A percentile compares a stretch with the other conserved stretches of the same genome.
phyloP scores from a whole-genome alignment of 345 rosid species.

The Eucalyptus paniculata region DNA sequence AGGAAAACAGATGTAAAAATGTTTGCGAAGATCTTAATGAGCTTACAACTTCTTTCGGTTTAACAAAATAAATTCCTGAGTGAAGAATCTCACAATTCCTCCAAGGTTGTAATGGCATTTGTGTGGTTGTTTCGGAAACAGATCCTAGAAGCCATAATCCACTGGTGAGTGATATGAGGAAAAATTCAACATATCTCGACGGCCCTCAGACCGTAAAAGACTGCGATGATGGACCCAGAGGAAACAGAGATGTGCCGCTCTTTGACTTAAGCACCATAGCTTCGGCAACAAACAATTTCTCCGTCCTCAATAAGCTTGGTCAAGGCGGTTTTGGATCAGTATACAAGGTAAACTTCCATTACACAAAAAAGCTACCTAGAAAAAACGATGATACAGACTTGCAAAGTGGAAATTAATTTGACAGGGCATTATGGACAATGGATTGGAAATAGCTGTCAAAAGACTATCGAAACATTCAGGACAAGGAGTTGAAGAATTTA shows the following conservation, averaged over 20 bases:
- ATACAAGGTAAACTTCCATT: not conserved
- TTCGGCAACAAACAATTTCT: conserved; percentile 6
- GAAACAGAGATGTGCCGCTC: not conserved
- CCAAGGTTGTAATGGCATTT: not conserved
- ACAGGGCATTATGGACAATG: conserved; percentile 14
- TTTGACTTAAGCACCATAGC: not conserved
- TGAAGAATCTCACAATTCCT: not conserved
- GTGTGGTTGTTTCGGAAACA: not conserved
- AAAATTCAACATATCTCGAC: not conserved
- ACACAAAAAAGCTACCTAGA: not conserved
- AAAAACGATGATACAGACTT: not conserved
- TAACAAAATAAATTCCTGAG: not conserved
- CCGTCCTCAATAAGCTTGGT: conserved; percentile 3
- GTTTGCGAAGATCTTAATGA: not conserved
- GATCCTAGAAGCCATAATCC: not conserved
- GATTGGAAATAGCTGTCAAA: conserved; percentile 19
- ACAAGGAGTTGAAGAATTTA: conserved; percentile 22
- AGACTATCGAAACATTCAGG: conserved; percentile 14
- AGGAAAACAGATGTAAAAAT: not conserved
- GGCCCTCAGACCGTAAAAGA: not conserved
- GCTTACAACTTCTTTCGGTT: not conserved
- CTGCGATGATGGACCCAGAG: too few relatives aligned
- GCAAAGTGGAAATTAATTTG: not conserved
- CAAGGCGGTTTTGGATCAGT: conserved; percentile 12
- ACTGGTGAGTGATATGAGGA: not conserved